Evolutionary conservation across 148 eudicot species (phyloP).

Genomic region (Talinum fruticosum): DNA sequence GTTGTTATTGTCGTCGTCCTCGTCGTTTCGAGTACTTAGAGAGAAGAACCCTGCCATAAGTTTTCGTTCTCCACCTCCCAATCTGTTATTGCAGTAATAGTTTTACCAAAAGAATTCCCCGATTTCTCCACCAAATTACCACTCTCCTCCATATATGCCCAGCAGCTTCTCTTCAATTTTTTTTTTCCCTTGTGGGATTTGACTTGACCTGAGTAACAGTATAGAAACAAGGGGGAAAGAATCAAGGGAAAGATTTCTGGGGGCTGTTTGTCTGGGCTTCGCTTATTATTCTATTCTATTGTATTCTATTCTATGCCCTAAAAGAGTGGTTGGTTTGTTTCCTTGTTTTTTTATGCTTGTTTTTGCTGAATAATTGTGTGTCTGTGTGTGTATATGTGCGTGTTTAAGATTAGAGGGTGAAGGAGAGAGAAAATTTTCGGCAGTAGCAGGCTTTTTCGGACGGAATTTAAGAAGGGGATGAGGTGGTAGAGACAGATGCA

Average conservation of each 20-base stretch:
- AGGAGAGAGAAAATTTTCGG: neutral
- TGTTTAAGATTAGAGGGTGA: neutral
- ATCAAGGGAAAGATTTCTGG: neutral
- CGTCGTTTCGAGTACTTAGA: neutral
- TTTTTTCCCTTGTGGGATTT: neutral
- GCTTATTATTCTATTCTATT: neutral
- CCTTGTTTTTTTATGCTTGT: neutral
- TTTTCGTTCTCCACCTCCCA: neutral
- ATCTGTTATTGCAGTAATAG: neutral
- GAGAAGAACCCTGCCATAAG: slow-evolving; percentile 35
- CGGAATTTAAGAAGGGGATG: neutral
- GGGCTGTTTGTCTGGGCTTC: neutral
- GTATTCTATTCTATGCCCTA: slow-evolving; percentile 8
- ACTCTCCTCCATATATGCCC: neutral
- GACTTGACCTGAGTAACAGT: neutral
- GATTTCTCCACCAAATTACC: neutral
- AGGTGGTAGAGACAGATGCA: too few relatives aligned
- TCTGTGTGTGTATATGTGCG: neutral
- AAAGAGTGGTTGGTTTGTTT: neutral
- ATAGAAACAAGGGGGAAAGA: neutral
- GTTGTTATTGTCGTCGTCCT: neutral
- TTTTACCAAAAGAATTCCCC: neutral
- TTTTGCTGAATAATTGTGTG: neutral
- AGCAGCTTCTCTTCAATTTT: neutral
- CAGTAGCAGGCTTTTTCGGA: neutral